Evolutionary conservation across 257 asterid genomes (phyloP).

Genomic region (Vinca minor): DNA sequence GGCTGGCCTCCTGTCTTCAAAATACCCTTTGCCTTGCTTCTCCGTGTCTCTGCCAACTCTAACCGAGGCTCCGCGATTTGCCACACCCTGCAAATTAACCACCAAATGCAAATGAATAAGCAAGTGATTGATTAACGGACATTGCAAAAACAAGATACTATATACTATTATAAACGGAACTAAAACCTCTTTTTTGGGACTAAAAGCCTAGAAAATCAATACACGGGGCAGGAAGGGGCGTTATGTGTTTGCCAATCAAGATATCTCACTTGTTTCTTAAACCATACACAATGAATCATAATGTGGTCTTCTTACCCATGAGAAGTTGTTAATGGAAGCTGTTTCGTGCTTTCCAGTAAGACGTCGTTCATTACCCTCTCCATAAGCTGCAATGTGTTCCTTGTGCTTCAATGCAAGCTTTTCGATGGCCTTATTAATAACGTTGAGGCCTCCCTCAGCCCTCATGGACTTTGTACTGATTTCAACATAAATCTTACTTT

Average conservation of each 20-base stretch:
- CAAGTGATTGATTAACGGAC: not conserved
- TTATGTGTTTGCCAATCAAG: too few species aligned
- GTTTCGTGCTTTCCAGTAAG: slow-evolving; percentile 39
- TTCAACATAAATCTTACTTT: not conserved
- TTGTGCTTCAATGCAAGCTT: slow-evolving; percentile 27
- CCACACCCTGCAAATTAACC: slow-evolving; percentile 51
- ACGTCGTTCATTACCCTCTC: slow-evolving; percentile 37
- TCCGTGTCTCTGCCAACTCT: slow-evolving; percentile 80
- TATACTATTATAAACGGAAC: too few species aligned
- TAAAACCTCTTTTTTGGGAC: too few species aligned
- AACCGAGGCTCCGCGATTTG: slow-evolving; percentile 75
- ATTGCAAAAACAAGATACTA: not conserved
- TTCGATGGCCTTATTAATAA: slow-evolving; percentile 24
- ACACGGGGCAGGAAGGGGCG: too few species aligned
- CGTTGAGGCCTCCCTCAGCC: slow-evolving; percentile 22
- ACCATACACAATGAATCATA: not conserved
- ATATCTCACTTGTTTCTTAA: not conserved
- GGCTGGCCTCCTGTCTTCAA: slow-evolving; percentile 75
- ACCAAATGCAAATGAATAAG: not conserved
- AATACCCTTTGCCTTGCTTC: slow-evolving; percentile 63
- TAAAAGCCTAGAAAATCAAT: too few species aligned
- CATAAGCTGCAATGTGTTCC: slow-evolving; percentile 33
- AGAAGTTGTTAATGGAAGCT: slow-evolving; percentile 26
- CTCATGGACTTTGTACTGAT: slow-evolving; percentile 32
- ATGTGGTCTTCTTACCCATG: slow-evolving; percentile 23